phyloP scores from a whole-genome alignment of 176 grass and related monocot species.

The Echinochloa phyllopogon region DNA sequence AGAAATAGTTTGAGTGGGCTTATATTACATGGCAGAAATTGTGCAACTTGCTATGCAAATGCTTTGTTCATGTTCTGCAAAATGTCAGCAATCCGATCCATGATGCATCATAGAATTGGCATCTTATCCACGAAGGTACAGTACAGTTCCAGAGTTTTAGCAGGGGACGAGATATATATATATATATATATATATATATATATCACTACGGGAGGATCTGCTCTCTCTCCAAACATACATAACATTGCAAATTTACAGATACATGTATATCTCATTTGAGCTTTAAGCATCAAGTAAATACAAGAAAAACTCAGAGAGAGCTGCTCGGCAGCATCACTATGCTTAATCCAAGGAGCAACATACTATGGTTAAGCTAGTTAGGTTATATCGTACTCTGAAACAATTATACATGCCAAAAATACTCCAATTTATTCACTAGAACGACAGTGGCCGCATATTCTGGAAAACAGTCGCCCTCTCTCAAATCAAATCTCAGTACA shows the following conservation, averaged over 20 bases:
- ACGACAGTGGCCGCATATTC: not conserved
- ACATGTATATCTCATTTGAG: not conserved
- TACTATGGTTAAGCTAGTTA: not conserved
- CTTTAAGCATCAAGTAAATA: not conserved
- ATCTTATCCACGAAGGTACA: too few relatives aligned
- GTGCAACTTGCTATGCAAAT: too few relatives aligned
- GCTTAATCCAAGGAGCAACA: not conserved
- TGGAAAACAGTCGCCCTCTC: not conserved
- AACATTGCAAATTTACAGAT: not conserved
- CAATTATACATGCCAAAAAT: conserved; percentile 16
- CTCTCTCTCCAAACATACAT: not conserved
- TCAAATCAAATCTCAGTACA: conserved; percentile 23
- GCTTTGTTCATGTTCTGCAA: too few relatives aligned
- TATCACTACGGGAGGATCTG: not conserved
- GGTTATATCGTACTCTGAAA: not conserved
- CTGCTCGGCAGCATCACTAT: not conserved
- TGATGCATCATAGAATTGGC: too few relatives aligned
- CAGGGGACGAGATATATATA: not conserved
- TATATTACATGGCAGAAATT: too few relatives aligned
- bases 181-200: not conserved
- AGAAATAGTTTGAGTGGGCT: too few relatives aligned
- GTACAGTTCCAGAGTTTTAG: too few relatives aligned
- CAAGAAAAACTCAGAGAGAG: not conserved
- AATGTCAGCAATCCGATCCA: too few relatives aligned
- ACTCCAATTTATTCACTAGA: conserved; percentile 27